Base-by-base conservation (phyloP, 202 grass and related monocot genomes). In the Schoenoplectus triqueter region DNA sequence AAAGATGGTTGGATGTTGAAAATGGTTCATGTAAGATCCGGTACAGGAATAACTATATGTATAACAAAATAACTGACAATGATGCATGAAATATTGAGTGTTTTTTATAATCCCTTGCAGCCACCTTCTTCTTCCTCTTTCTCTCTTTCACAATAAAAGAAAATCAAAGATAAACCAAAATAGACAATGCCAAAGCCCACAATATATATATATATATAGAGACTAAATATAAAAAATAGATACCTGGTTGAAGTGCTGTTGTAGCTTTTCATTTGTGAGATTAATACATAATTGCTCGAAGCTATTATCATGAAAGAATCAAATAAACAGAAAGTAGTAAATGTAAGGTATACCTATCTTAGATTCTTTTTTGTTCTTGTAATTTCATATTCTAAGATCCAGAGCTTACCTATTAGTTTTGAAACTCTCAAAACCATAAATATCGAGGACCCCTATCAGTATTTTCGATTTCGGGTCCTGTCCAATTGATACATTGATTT, bases 381-480 rank as follows among this genome's bases (percentile, higher is more conserved):
- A 62, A 54, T 11, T 77, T 46, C 73, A 85, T 48, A 85, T 82
- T 84, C 78, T 75, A 14, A 55, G 86, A 86, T 39, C 57, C 52
- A 75, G 78, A 72, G 66, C 56, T 89, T 87, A 92, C 96, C 96
- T 98, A 66, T 98, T 98, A 72, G 87, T 95, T 84, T 95, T 92
- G 88, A 98, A 98, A 90, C 93, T 98, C 90, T 98, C 96, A 85
- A 98, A 98, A 7, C 96, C 96, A 87, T 98, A 98, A 64, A 98
- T 98, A 91, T 98, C 96, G 90, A 98, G 96, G 64, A 98, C 96
- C n/a, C 96, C 96, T 85, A 98, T 98, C 84, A 98, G 77, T 80
- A 90, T 82, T 57, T 92, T 91, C 0, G 93, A 98, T 83, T 69
- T 86, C 85, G 90, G 86, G 54, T 98, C 96, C 84, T 98, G 96